These are phyloP conservation scores for Histomonas meleagridis DNA, from an alignment of 208 protist genomes.

Conservation along the genomic window DNA sequence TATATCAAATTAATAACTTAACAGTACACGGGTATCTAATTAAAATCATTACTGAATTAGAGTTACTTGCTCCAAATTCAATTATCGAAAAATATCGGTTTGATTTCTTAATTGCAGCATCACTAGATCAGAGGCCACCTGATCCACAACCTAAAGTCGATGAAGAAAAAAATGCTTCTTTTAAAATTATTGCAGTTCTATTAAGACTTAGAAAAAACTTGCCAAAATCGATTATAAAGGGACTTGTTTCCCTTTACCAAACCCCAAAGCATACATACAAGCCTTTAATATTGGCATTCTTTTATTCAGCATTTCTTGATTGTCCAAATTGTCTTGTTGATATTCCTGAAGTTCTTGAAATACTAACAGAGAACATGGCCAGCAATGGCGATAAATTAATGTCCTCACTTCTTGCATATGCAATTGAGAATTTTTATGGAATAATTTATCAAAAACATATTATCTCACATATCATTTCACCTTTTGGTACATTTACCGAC, in stretches of 20 bases:
- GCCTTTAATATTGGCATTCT: neutral
- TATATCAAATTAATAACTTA: no score
- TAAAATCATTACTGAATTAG: no score
- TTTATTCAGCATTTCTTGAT: neutral
- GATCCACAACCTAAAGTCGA: neutral
- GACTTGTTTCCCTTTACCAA: neutral
- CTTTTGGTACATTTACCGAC: neutral
- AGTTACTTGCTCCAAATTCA: neutral
- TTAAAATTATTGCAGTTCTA: neutral
- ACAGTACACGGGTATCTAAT: no score
- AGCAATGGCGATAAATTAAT: neutral
- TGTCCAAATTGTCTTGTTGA: neutral
- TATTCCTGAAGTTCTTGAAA: neutral
- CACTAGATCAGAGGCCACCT: neutral
- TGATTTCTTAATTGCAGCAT: neutral
- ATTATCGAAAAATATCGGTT: constrained; percentile 8
- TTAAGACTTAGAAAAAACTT: neutral
- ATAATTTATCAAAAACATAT: neutral
- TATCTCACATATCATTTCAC: neutral
- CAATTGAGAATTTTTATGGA: neutral
- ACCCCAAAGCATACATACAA: neutral
- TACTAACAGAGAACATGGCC: neutral
- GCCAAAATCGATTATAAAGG: neutral
- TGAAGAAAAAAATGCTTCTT: neutral
- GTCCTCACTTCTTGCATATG: neutral